A percentile compares a stretch with the other conserved stretches of the same genome.
phyloP scores from a whole-genome alignment of 345 rosid genomes.

The Clarkia xantiana region DNA sequence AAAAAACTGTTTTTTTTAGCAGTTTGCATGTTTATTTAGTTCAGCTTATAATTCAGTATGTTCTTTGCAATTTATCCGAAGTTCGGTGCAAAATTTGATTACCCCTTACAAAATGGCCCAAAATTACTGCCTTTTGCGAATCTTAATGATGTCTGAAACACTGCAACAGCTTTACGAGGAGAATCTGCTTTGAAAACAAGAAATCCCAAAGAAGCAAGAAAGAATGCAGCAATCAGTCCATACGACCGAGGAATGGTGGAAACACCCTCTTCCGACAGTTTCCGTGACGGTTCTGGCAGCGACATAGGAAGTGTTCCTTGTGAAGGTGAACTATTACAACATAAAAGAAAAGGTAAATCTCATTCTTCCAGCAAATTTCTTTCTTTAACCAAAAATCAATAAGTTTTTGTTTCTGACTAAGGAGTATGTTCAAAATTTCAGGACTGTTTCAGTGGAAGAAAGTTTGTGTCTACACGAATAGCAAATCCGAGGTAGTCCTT shows the following conservation, averaged over 20 bases:
- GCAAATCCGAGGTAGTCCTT: conserved; percentile 69
- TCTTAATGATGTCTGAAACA: too few species aligned
- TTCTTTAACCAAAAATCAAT: background rate
- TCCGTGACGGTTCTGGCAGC: conserved; percentile 12
- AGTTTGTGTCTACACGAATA: conserved; percentile 50
- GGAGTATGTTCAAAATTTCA: conserved; percentile 12
- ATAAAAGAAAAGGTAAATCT: conserved; percentile 46
- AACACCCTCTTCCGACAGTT: conserved; percentile 23
- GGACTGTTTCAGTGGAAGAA: conserved; percentile 53
- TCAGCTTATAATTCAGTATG: too few species aligned
- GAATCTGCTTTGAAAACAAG: conserved; percentile 71
- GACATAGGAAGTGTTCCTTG: conserved; percentile 34
- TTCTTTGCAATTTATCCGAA: too few species aligned
- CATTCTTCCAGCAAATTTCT: background rate
- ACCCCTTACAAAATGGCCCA: too few species aligned
- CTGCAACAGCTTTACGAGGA: conserved; percentile 63
- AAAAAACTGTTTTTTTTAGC: too few species aligned
- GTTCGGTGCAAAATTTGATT: too few species aligned
- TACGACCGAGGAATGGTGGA: conserved; percentile 44
- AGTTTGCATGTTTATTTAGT: too few species aligned
- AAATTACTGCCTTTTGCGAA: too few species aligned
- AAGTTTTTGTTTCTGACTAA: background rate
- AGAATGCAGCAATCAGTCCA: conserved; percentile 76
- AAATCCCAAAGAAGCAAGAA: conserved; percentile 75
- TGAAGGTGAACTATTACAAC: conserved; percentile 60